Evolutionary conservation across 2,329 filamentous ascomycete genomes (phyloP), one percentile per base, ranked within the genome.

Genomic region (Curvularia eragrostidis): DNA sequence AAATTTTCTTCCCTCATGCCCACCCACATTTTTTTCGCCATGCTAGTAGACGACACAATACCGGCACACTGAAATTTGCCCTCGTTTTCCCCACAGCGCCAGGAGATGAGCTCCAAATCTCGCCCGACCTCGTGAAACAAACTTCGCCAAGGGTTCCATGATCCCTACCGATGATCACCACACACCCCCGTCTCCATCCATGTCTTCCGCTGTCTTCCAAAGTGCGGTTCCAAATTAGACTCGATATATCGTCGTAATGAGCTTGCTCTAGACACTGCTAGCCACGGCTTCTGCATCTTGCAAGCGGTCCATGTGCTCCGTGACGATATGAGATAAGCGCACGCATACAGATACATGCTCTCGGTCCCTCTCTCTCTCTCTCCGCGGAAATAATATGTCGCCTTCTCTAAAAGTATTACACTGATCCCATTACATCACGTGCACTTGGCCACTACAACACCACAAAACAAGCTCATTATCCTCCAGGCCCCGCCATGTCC

Each of bases 61-160:
- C 34, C 48, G 48, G 48, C 28, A 18, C 26, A 34, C 43, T 19
- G 18, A 34, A 42, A 43, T 34, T 42, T 30, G n/a, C 13, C 10
- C 28, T 41, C 21, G 19, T 12, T 42, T 50, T 51, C 48, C 48
- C 48, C 48, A 51, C 48, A 51, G 39, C 24, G 5, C 19, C 48
- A 39, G 48, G 19, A 42, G 48, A 51, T 43, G 30, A 51, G 32
- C 21, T 43, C 6, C 48, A 43, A 51, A 51, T 51, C 19, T 51
- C 39, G 48, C n/a, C 23, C 41, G 26, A 51, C 48, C 38, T 41
- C 48, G 48, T 43, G 48, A 51, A 51, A 51, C 48, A 43, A 43
- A 7, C 18, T 51, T 28, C 19, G 19, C n/a, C 34, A 41, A 26
- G 19, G 48, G 48, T 23, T 9, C 32, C 15, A 49, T 18, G 28